These are phyloP conservation scores for Taphrina confusa DNA, from an alignment of 1,139 yeast species.

Conservation along the genomic window DNA sequence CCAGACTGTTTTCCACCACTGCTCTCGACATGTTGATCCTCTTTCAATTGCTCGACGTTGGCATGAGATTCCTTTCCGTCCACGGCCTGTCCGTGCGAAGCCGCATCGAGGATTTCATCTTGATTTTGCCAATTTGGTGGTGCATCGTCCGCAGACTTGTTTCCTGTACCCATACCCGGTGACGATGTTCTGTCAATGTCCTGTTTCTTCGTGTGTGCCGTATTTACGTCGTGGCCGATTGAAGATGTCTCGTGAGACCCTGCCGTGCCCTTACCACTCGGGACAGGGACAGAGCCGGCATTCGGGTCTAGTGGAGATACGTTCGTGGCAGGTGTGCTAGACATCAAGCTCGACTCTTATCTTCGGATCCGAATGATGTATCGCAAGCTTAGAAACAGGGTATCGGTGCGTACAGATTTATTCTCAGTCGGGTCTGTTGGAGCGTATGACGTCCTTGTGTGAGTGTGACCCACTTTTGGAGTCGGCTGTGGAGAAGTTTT, in stretches of 20 bases:
- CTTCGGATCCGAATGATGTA: no score
- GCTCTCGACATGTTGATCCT: constrained; percentile 9
- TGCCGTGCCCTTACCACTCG: background rate
- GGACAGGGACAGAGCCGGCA: constrained; percentile 31
- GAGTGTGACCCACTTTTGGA: no score
- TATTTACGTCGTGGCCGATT: constrained; percentile 27
- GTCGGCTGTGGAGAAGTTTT: background rate
- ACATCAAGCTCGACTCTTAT: no score
- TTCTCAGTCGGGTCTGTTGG: no score
- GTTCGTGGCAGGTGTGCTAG: constrained; percentile 6
- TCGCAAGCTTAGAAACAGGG: no score
- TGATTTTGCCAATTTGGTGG: constrained; percentile 30
- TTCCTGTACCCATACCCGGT: constrained; percentile 26
- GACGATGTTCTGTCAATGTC: constrained; percentile 4
- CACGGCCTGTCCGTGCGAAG: constrained; percentile 23
- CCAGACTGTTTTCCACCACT: constrained; percentile 13
- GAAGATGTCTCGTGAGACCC: constrained; percentile 1
- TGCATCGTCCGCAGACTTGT: background rate
- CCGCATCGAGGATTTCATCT: constrained; percentile 23
- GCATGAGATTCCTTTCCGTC: background rate
- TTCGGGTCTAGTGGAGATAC: constrained; percentile 21
- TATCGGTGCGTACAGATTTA: no score
- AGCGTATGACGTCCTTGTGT: no score
- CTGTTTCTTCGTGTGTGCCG: constrained; percentile 13
- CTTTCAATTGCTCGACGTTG: constrained; percentile 13